phyloP scores from a whole-genome alignment of 1,139 yeast genomes.

The Suhomyces yuchorum region DNA sequence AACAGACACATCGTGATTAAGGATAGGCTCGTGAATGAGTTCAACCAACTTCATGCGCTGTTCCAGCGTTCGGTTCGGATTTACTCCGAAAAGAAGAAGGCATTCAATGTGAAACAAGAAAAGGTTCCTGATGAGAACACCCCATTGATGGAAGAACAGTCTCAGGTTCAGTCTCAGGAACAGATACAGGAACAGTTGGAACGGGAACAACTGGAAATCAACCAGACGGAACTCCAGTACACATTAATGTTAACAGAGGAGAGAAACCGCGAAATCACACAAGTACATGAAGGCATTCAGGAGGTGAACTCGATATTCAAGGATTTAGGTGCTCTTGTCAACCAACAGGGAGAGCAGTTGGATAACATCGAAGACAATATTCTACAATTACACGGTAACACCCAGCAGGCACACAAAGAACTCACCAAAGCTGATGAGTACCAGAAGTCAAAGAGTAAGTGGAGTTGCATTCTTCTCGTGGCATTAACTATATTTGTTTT shows the following conservation, averaged over 20 bases:
- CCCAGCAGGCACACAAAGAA: constrained; percentile 72
- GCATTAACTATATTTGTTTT: constrained; percentile 43
- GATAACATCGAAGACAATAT: constrained; percentile 84
- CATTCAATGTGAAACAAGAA: constrained; percentile 25
- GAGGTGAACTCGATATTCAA: constrained; percentile 85
- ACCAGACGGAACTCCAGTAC: constrained; percentile 70
- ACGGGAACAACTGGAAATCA: constrained; percentile 41
- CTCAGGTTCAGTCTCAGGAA: constrained; percentile 18
- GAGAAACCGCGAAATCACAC: constrained; percentile 69
- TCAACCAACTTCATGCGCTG: constrained; percentile 40
- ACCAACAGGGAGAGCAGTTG: constrained; percentile 81
- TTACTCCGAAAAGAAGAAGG: constrained; percentile 37
- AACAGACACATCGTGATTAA: constrained; percentile 43
- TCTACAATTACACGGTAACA: constrained; percentile 61
- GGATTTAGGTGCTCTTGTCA: constrained; percentile 74
- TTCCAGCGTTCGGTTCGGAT: constrained; percentile 31
- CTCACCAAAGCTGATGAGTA: constrained; percentile 72
- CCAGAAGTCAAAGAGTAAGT: constrained; percentile 68
- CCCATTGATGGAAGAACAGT: constrained; percentile 26
- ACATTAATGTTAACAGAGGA: constrained; percentile 71
- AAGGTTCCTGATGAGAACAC: constrained; percentile 26
- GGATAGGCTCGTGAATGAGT: constrained; percentile 42
- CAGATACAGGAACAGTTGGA: constrained; percentile 37
- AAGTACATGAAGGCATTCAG: constrained; percentile 72
- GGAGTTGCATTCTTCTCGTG: constrained; percentile 67